These are phyloP conservation scores for Albugo laibachii DNA, from an alignment of 352 stramenopile genomes.

Conservation along the genomic window DNA sequence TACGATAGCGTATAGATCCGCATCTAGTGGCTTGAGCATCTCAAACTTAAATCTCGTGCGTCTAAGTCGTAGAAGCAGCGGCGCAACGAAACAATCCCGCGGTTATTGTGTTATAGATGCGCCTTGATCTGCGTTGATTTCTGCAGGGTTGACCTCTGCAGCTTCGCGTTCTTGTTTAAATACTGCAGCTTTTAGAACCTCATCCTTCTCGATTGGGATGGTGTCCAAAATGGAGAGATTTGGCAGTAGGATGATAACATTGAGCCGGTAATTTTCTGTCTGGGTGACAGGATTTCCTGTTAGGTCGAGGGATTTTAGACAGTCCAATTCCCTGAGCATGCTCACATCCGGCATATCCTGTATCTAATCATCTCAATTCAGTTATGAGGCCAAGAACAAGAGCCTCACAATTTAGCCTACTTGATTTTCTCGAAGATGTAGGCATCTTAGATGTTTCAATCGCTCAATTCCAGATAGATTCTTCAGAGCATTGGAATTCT, in stretches of 20 bases:
- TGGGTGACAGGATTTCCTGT: slow-evolving; percentile 32
- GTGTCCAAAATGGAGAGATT: slow-evolving; percentile 47
- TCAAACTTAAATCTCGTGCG: too few relatives aligned
- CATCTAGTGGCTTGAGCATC: too few relatives aligned
- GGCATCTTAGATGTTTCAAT: slow-evolving; percentile 16
- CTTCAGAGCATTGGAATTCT: slow-evolving; percentile 56
- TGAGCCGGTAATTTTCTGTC: slow-evolving; percentile 34
- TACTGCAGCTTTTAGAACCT: slow-evolving; percentile 34
- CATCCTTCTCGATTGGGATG: slow-evolving; percentile 26
- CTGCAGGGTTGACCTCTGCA: slow-evolving; percentile 7
- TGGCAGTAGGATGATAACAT: slow-evolving; percentile 29
- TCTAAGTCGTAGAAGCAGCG: too few relatives aligned
- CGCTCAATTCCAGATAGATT: slow-evolving; percentile 29
- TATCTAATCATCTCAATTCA: slow-evolving; percentile 13
- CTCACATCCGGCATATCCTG: slow-evolving; percentile 25
- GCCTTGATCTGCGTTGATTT: slow-evolving; percentile 12
- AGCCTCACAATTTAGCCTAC: slow-evolving; percentile 8
- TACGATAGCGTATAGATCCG: too few relatives aligned
- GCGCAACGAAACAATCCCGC: too few relatives aligned
- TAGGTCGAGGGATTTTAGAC: slow-evolving; percentile 22
- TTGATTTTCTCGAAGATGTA: slow-evolving; percentile 41
- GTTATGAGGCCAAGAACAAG: too few relatives aligned
- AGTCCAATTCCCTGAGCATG: slow-evolving; percentile 19
- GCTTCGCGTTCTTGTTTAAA: slow-evolving; percentile 28
- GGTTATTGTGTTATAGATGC: too few relatives aligned